Percentiles rank a stretch among this genome's conserved stretches.
Conservation (phyloP, 148 eudicot genomes). For the Vaccinium myrtillus region DNA sequence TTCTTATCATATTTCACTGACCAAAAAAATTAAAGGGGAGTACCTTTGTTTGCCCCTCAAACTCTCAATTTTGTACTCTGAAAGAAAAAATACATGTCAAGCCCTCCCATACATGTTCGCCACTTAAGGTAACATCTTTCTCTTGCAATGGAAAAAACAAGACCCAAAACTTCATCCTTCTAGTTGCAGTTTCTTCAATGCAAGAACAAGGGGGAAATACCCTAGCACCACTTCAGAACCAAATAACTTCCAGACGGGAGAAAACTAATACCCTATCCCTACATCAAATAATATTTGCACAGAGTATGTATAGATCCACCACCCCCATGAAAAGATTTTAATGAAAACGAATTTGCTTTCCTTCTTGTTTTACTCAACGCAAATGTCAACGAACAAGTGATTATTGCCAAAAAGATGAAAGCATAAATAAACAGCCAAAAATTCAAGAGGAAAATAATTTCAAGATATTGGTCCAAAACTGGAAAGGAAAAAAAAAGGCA, state of each 20-base stretch:
- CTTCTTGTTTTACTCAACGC: not conserved
- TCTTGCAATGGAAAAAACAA: conserved; percentile 43
- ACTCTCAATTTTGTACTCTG: conserved; percentile 93
- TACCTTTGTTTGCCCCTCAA: conserved; percentile 99
- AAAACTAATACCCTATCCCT: not conserved
- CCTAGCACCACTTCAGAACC: not conserved
- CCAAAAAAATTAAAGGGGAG: too few relatives aligned
- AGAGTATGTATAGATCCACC: not conserved
- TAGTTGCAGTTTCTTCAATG: too few relatives aligned
- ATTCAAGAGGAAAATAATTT: not conserved
- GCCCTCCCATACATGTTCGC: conserved; percentile 94
- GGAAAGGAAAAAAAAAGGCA: not conserved
- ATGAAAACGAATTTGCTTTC: not conserved
- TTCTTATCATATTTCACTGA: too few relatives aligned
- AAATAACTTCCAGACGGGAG: not conserved
- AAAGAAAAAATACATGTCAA: conserved; percentile 84
- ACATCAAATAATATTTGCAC: not conserved
- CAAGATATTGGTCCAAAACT: not conserved
- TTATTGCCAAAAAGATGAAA: not conserved
- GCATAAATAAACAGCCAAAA: not conserved
- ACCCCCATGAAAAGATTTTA: not conserved
- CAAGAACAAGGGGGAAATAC: not conserved
- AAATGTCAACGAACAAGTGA: not conserved
- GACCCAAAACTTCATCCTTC: too few relatives aligned
- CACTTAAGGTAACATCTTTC: conserved; percentile 81